Conservation (phyloP, 140 eudicot genomes). For the Erigeron philadelphicus region DNA sequence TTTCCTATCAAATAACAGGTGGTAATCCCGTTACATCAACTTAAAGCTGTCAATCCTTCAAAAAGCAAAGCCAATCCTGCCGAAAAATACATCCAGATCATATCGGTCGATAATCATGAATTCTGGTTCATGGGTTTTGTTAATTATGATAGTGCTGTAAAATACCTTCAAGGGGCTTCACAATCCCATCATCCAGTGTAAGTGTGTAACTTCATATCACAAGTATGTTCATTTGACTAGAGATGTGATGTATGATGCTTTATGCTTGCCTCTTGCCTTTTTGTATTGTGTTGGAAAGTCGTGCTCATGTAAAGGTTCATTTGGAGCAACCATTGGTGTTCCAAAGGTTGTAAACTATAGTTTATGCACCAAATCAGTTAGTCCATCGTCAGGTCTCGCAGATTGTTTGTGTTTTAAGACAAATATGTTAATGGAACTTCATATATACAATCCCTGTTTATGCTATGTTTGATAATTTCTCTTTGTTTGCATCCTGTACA, state of each 20-base stretch:
- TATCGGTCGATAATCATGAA: constrained; percentile 73
- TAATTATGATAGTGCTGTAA: constrained; percentile 65
- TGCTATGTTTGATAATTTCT: background rate
- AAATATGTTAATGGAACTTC: constrained; percentile 9
- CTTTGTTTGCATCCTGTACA: background rate
- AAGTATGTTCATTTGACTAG: constrained; percentile 1
- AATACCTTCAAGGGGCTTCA: constrained; percentile 45
- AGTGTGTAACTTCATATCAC: constrained; percentile 29
- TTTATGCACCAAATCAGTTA: background rate
- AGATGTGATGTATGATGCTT: constrained; percentile 1
- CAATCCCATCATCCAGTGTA: constrained; percentile 40
- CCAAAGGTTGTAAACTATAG: background rate
- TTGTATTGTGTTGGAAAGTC: background rate
- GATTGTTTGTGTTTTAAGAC: background rate
- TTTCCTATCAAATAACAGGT: constrained; percentile 37
- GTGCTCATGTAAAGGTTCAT: constrained; percentile 6
- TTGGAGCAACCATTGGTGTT: constrained; percentile 4
- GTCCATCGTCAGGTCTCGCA: background rate
- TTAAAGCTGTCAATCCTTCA: constrained; percentile 82
- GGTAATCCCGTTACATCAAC: constrained; percentile 68
- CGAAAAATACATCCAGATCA: constrained; percentile 76
- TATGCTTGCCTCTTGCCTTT: background rate
- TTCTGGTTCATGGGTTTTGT: constrained; percentile 94
- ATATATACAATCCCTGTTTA: background rate
- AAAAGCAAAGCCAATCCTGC: constrained; percentile 66